These are phyloP conservation scores for Verticillium longisporum DNA, from an alignment of 2,329 filamentous ascomycete genomes.

Conservation along the genomic window DNA sequence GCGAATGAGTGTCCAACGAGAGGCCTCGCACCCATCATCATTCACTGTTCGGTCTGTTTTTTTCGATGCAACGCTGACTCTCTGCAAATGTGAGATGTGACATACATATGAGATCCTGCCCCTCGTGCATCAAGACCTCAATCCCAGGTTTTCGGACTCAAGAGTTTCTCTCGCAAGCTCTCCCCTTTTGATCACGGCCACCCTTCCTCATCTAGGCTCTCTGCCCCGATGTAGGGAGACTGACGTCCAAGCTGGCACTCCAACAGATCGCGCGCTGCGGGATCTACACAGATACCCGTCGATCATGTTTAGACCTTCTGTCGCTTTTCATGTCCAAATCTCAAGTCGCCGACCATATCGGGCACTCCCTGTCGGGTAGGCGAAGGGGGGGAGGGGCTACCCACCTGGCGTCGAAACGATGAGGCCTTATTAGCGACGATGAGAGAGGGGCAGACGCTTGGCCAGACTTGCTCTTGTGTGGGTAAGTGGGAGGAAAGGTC, in stretches of 20 bases:
- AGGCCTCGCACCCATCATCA: neutral
- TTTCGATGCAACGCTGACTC: neutral
- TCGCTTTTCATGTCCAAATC: neutral
- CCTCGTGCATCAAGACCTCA: neutral
- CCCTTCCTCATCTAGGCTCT: slow-evolving; percentile 3
- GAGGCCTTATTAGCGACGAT: neutral
- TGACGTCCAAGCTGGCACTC: neutral
- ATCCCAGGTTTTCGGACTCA: neutral
- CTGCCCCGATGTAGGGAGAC: slow-evolving; percentile 5
- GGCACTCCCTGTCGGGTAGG: too few relatives aligned
- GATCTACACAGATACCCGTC: neutral
- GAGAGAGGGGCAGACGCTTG: neutral
- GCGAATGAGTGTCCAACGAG: neutral
- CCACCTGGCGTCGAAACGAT: neutral
- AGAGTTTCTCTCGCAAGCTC: slow-evolving; percentile 8
- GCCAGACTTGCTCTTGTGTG: neutral
- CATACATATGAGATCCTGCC: neutral
- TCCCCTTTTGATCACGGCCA: slow-evolving; percentile 10
- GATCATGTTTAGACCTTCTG: neutral
- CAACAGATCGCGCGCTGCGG: neutral
- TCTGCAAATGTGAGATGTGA: neutral
- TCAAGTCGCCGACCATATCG: neutral
- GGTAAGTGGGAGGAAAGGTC: neutral
- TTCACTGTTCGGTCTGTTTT: neutral
- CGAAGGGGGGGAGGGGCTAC: too few relatives aligned